Conservation (phyloP, 2,329 filamentous ascomycete species). For the Paracoccidioides lutzii region DNA sequence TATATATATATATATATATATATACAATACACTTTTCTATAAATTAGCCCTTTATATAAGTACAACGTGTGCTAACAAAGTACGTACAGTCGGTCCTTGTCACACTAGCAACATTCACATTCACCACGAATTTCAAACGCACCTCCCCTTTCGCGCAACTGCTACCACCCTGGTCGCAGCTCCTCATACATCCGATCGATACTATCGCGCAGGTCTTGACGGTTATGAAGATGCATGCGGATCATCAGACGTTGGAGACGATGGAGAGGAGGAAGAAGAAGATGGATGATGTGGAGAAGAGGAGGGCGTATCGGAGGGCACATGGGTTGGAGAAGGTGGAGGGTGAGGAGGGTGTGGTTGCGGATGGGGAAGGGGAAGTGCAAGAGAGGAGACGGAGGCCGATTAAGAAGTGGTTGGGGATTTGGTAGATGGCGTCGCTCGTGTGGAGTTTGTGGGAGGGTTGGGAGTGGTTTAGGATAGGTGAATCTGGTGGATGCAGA, state of each 20-base stretch:
- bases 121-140: constrained; percentile 63
- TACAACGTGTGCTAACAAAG: background rate
- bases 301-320: constrained; percentile 69
- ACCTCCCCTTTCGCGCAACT: constrained; percentile 70
- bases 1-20: background rate
- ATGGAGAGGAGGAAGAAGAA: constrained; percentile 58
- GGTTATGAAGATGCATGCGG: constrained; percentile 64
- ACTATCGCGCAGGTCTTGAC: constrained; percentile 54
- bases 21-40: background rate
- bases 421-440: constrained; percentile 45
- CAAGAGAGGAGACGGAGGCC: constrained; percentile 36
- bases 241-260: constrained; percentile 55
- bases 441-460: background rate
- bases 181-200: constrained; percentile 55
- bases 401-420: constrained; percentile 71
- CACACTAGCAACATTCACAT: constrained; percentile 57
- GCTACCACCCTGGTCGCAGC: constrained; percentile 56
- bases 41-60: background rate
- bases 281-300: constrained; percentile 78
- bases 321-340: constrained; percentile 57
- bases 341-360: constrained; percentile 24
- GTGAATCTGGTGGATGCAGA: too few species aligned
- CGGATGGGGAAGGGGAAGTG: constrained; percentile 21
- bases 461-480: background rate
- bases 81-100: constrained; percentile 49